phyloP scores from a whole-genome alignment of 2,329 filamentous ascomycete genomes.

The Verticillium alfalfae region DNA sequence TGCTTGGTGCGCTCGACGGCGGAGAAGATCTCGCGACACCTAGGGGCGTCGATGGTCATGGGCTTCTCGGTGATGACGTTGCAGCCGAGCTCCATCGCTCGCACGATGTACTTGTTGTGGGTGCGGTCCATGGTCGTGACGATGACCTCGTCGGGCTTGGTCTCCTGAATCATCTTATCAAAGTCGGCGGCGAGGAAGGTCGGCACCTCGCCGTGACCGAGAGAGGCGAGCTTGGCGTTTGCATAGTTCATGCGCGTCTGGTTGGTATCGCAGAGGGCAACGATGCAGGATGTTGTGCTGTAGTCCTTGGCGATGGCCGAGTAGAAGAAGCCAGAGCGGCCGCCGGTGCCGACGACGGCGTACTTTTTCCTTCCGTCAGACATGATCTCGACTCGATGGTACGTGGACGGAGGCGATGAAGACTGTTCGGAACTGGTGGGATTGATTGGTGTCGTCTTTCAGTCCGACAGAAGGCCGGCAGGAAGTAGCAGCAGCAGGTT shows the following conservation, averaged over 20 bases:
- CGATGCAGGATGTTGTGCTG: constrained; percentile 41
- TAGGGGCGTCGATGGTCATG: constrained; percentile 45
- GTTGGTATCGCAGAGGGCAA: constrained; percentile 56
- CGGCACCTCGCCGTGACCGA: constrained; percentile 43
- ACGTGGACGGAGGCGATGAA: neutral
- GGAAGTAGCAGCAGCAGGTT: neutral
- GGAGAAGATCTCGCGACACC: constrained; percentile 48
- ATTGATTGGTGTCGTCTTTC: neutral
- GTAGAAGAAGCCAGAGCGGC: constrained; percentile 57
- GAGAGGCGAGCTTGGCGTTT: constrained; percentile 37
- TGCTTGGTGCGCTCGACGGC: constrained; percentile 41
- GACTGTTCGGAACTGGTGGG: too few relatives aligned
- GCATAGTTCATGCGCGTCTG: constrained; percentile 54
- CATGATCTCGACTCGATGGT: neutral
- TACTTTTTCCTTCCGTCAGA: constrained; percentile 23
- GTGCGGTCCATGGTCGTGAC: constrained; percentile 59
- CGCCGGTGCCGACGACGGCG: constrained; percentile 53
- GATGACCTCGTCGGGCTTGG: constrained; percentile 55
- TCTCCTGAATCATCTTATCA: constrained; percentile 51
- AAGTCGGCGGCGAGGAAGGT: constrained; percentile 50
- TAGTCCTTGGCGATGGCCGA: constrained; percentile 50
- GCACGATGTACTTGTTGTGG: constrained; percentile 55
- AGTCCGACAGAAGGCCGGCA: neutral
- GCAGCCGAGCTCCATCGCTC: constrained; percentile 46
- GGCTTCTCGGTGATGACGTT: constrained; percentile 46